These are phyloP conservation scores for Ilyonectria mors-panacis DNA, from an alignment of 2,329 filamentous ascomycete species.

Conservation along the genomic window DNA sequence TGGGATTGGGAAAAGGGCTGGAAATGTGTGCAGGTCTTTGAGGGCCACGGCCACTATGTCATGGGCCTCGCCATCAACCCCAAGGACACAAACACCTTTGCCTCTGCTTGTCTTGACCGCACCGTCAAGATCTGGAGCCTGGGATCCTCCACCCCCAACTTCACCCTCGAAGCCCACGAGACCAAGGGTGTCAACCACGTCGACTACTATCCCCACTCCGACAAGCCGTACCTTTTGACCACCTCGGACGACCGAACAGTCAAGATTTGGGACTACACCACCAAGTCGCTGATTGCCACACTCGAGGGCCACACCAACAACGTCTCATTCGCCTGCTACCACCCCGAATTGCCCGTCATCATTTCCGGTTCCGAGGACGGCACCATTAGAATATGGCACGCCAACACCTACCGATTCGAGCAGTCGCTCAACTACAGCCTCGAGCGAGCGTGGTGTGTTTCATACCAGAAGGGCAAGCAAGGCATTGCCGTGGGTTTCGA, in stretches of 20 bases:
- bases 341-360: conserved; percentile 96
- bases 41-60: conserved; percentile 96
- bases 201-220: conserved; percentile 85
- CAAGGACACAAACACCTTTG: conserved; percentile 93
- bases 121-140: conserved; percentile 99
- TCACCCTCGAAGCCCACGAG: conserved; percentile 96
- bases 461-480: conserved; percentile 94
- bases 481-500: conserved; percentile 97
- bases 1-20: conserved; percentile 99
- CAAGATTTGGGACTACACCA: conserved; percentile 99
- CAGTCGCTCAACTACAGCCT: conserved; percentile 96
- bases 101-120: conserved; percentile 93
- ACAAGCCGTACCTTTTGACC: conserved; percentile 91
- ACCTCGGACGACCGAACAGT: conserved; percentile 97
- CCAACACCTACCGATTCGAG: conserved; percentile 96
- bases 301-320: conserved; percentile 98
- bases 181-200: conserved; percentile 98
- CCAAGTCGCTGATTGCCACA: conserved; percentile 95
- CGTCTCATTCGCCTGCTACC: conserved; percentile 97
- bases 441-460: conserved; percentile 97
- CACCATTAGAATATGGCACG: conserved; percentile 98
- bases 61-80: conserved; percentile 98
- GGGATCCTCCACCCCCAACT: conserved; percentile 93
- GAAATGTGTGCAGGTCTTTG: conserved; percentile 98
- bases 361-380: conserved; percentile 98